Evolutionary conservation across 2,329 filamentous ascomycete species (phyloP).

Genomic region (Cryphonectria parasitica): DNA sequence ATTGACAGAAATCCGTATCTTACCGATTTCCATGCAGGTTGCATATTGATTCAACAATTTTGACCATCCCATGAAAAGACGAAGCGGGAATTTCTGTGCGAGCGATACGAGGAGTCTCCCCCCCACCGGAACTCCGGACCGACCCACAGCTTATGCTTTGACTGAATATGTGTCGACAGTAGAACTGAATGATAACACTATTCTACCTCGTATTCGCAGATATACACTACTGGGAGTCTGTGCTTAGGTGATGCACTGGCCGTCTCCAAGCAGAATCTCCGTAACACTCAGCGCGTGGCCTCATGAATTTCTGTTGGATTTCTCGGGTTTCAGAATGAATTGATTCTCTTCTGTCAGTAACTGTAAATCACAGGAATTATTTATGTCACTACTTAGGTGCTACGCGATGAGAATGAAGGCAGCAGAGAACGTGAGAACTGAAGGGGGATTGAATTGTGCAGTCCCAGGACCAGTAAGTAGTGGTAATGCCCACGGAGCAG

Average conservation of each 20-base stretch:
- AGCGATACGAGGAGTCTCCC: not conserved
- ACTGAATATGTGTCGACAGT: not conserved
- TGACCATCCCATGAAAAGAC: not conserved
- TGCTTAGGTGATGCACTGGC: not conserved
- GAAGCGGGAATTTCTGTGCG: not conserved
- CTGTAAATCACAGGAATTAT: no score
- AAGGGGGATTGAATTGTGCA: no score
- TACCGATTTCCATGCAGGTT: not conserved
- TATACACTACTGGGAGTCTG: not conserved
- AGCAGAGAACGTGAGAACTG: no score
- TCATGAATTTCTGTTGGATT: not conserved
- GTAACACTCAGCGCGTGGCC: not conserved
- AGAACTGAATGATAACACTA: not conserved
- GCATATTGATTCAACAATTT: not conserved
- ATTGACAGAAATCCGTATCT: not conserved
- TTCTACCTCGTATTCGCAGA: not conserved
- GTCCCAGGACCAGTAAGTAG: no score
- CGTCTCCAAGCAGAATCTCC: not conserved
- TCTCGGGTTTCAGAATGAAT: not conserved
- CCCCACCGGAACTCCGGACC: constrained; percentile 18
- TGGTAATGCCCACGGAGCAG: no score
- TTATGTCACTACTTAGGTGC: no score
- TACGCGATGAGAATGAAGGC: no score
- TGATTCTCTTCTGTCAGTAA: no score
- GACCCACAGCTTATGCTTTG: not conserved